Conservation (phyloP, 208 protist genomes). For the Wallacemonas sp. region DNA sequence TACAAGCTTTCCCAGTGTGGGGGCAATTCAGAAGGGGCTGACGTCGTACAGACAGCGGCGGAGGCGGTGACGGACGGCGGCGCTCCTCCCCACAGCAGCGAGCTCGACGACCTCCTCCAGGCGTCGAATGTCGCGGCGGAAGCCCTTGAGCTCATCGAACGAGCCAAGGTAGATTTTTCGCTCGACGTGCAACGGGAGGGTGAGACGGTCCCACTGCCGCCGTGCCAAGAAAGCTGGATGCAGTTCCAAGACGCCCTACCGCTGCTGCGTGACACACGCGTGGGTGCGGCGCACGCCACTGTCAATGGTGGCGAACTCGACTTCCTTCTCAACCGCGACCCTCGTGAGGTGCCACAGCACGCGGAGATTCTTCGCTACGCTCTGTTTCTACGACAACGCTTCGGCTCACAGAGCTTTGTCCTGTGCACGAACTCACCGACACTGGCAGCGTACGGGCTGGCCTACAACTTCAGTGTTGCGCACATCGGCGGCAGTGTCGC, state of each 20-base stretch:
- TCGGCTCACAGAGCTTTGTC: constrained; percentile 25
- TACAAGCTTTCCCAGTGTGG: not conserved
- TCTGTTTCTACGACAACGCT: constrained; percentile 27
- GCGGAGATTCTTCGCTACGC: constrained; percentile 46
- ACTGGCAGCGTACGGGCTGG: constrained; percentile 66
- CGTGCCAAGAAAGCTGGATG: constrained; percentile 28
- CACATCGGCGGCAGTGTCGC: constrained; percentile 22
- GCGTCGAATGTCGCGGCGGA: constrained; percentile 44
- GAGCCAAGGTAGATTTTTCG: constrained; percentile 53
- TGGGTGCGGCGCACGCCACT: not conserved
- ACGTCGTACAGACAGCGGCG: not conserved
- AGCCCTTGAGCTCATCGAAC: constrained; percentile 47
- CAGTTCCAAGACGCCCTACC: constrained; percentile 30
- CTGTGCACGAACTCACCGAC: constrained; percentile 69
- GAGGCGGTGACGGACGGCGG: not conserved
- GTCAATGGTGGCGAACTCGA: constrained; percentile 13
- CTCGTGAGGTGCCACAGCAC: constrained; percentile 42
- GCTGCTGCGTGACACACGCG: constrained; percentile 12
- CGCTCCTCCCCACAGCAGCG: not conserved
- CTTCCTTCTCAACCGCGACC: constrained; percentile 46
- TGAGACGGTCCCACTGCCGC: constrained; percentile 39
- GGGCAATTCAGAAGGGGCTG: not conserved
- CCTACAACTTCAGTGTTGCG: constrained; percentile 54
- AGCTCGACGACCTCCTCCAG: constrained; percentile 12
- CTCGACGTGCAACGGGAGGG: constrained; percentile 60